phyloP scores from a whole-genome alignment of 2,329 filamentous ascomycete species.

The Corynespora cassiicola region DNA sequence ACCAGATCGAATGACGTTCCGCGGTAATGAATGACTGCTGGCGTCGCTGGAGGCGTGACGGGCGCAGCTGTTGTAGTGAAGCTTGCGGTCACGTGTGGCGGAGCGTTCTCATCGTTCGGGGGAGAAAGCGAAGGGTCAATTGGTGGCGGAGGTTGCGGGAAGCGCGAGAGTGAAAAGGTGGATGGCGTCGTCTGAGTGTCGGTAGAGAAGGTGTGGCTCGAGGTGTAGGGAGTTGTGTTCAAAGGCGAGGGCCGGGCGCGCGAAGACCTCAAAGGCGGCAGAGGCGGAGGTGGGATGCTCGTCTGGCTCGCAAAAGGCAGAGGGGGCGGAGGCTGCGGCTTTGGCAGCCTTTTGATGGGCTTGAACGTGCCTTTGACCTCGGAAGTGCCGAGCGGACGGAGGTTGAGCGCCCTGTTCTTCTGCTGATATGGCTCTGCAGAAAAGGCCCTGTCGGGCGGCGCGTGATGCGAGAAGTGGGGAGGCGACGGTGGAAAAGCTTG shows the following conservation, averaged over 20 bases:
- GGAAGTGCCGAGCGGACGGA: too few species aligned
- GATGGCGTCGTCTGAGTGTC: constrained; percentile 27
- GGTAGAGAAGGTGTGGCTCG: constrained; percentile 27
- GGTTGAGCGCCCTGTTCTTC: too few species aligned
- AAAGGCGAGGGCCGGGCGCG: constrained; percentile 23
- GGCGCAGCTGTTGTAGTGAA: constrained; percentile 35
- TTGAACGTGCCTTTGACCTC: constrained; percentile 42
- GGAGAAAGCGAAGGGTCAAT: constrained; percentile 27
- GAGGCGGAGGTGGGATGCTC: constrained; percentile 4
- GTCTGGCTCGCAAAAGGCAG: constrained; percentile 15
- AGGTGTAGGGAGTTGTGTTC: constrained; percentile 22
- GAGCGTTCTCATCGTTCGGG: constrained; percentile 25
- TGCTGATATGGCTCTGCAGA: constrained; percentile 32
- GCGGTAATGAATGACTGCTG: constrained; percentile 46
- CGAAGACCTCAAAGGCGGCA: constrained; percentile 20
- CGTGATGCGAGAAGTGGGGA: constrained; percentile 15
- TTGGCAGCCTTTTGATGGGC: constrained; percentile 43
- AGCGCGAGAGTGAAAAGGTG: constrained; percentile 43
- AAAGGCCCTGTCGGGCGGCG: constrained; percentile 21
- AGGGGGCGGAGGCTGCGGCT: constrained; percentile 25
- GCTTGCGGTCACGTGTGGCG: constrained; percentile 23
- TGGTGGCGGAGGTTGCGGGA: constrained; percentile 38
- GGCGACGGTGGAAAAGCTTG: constrained; percentile 25
- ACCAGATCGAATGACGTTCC: constrained; percentile 48
- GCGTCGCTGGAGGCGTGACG: constrained; percentile 44